Conservation (phyloP, 768 basidiomycete genomes). For the Russula dissimulans region DNA sequence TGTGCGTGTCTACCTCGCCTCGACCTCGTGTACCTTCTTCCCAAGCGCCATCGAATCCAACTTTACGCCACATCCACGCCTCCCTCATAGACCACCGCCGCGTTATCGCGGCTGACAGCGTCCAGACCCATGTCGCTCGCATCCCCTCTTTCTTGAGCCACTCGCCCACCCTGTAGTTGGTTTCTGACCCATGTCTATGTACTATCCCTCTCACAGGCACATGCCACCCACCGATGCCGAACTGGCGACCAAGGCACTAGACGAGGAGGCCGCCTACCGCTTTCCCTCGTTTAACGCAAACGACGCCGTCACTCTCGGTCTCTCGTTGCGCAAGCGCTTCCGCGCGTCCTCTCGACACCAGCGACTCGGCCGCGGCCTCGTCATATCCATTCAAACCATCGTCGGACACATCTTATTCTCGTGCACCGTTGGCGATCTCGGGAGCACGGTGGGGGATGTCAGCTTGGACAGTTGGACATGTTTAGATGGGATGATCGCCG, state of each 20-base stretch:
- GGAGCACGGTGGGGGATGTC: constrained; percentile 59
- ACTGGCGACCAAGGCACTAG: constrained; percentile 58
- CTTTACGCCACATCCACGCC: not conserved
- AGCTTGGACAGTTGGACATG: constrained; percentile 74
- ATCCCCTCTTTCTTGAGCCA: not conserved
- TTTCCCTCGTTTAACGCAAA: constrained; percentile 66
- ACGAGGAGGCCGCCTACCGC: constrained; percentile 60
- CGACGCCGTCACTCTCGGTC: constrained; percentile 72
- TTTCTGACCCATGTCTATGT: constrained; percentile 35
- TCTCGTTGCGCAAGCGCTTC: constrained; percentile 79
- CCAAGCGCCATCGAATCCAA: not conserved
- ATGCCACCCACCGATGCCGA: constrained; percentile 64
- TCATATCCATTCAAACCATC: constrained; percentile 71
- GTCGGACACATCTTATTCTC: constrained; percentile 73
- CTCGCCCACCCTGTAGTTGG: not conserved
- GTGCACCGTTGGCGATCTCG: constrained; percentile 77
- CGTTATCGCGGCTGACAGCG: not conserved
- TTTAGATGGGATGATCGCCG: constrained; percentile 70
- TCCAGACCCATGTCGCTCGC: not conserved
- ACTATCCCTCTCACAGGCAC: constrained; percentile 47
- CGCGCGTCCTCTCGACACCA: constrained; percentile 58
- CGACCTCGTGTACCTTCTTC: constrained; percentile 12
- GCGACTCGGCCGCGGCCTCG: constrained; percentile 65
- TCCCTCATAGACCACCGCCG: not conserved
- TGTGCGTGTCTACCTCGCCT: constrained; percentile 17